Percentiles rank a stretch among this genome's conserved stretches.
Conservation (phyloP, 495 filamentous ascomycete genomes). For the Tuber umbilicatum region DNA sequence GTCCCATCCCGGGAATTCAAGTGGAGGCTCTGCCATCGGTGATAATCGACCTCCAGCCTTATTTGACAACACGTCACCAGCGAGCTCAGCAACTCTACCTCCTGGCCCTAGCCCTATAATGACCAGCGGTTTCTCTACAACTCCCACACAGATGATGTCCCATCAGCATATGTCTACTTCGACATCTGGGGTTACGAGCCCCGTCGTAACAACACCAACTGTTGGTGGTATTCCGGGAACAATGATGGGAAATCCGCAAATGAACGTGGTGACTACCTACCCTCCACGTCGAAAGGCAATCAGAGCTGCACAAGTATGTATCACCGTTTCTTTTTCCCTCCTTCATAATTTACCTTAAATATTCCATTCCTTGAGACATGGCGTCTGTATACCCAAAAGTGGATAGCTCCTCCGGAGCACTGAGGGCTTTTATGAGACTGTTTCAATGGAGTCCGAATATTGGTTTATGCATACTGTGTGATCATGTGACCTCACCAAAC, state of each 20-base stretch:
- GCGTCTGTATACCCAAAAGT: neutral
- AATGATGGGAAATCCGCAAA: slow-evolving; percentile 32
- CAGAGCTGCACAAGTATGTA: slow-evolving; percentile 41
- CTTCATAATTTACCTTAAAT: slow-evolving; percentile 6
- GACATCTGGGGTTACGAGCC: slow-evolving; percentile 25
- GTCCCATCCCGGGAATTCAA: neutral
- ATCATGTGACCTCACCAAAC: slow-evolving; percentile 3
- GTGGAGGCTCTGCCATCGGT: slow-evolving; percentile 3
- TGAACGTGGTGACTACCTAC: slow-evolving; percentile 41
- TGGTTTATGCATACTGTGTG: neutral
- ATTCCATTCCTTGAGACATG: neutral
- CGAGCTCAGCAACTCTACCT: slow-evolving; percentile 29
- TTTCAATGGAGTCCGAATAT: neutral
- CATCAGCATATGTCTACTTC: slow-evolving; percentile 30
- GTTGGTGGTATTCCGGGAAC: slow-evolving; percentile 22
- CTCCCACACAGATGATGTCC: slow-evolving; percentile 25
- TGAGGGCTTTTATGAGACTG: neutral
- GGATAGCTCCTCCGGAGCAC: neutral
- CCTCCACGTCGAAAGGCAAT: slow-evolving; percentile 42
- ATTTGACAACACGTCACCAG: slow-evolving; percentile 28
- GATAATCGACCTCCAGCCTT: slow-evolving; percentile 28
- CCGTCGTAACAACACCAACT: slow-evolving; percentile 25
- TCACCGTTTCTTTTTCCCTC: slow-evolving; percentile 4
- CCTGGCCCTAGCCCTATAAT: slow-evolving; percentile 34
- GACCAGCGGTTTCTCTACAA: slow-evolving; percentile 25